Conservation (phyloP, 306 rosid genomes). For the Vicia sativa region DNA sequence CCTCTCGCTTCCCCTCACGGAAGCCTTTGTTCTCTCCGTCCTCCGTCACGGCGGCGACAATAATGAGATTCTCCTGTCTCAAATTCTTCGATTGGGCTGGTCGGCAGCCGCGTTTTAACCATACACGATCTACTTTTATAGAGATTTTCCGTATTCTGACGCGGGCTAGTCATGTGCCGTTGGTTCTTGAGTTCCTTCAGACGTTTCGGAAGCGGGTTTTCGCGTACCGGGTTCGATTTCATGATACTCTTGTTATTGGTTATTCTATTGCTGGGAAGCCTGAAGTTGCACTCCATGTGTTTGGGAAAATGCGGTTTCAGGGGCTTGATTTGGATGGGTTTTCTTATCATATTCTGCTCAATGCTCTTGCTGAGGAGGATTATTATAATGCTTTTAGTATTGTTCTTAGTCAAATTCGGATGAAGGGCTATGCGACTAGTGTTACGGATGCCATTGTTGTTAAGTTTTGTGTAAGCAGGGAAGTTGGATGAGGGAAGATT, state of each 20-base stretch:
- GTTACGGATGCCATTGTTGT: constrained; percentile 48
- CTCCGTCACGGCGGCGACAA: constrained; percentile 44
- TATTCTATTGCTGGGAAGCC: constrained; percentile 79
- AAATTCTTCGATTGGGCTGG: constrained; percentile 96
- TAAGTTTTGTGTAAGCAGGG: constrained; percentile 61
- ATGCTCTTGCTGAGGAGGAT: constrained; percentile 58
- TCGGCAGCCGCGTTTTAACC: constrained; percentile 57
- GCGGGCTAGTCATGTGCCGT: constrained; percentile 50
- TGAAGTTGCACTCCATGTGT: constrained; percentile 59
- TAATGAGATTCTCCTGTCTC: constrained; percentile 62
- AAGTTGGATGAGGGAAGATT: constrained; percentile 53
- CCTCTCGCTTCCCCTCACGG: constrained; percentile 53
- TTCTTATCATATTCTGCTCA: constrained; percentile 63
- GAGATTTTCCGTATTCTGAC: constrained; percentile 68
- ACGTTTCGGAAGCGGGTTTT: constrained; percentile 23
- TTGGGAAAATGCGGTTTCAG: constrained; percentile 71
- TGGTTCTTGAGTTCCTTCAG: constrained; percentile 56
- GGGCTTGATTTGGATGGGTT: constrained; percentile 66
- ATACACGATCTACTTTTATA: constrained; percentile 64
- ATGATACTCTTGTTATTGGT: constrained; percentile 69
- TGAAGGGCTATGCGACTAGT: constrained; percentile 53
- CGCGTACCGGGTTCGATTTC: constrained; percentile 43
- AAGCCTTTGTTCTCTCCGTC: constrained; percentile 61
- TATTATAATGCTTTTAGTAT: constrained; percentile 50
- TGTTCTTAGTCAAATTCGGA: constrained; percentile 54